A percentile compares a stretch with the other conserved stretches of the same genome.
Evolutionary conservation across 345 rosid species (phyloP).

Genomic region (Eucalyptus urophylla): DNA sequence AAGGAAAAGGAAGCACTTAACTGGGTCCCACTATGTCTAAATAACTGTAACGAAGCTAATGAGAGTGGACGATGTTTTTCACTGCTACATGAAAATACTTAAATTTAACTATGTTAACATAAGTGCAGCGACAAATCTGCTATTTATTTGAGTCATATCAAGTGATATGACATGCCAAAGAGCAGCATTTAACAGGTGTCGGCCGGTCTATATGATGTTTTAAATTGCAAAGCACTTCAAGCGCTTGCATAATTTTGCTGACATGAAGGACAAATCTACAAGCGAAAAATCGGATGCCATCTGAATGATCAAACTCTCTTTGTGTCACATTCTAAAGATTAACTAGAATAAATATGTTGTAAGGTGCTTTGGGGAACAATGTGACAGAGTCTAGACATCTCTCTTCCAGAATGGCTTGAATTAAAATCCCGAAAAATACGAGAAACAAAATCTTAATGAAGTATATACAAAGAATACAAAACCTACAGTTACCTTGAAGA

Average conservation of each 20-base stretch:
- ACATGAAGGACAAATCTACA: background rate
- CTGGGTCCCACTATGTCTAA: background rate
- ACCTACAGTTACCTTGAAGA: slow-evolving; percentile 35
- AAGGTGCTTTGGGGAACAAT: background rate
- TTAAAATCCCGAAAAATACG: background rate
- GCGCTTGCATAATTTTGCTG: background rate
- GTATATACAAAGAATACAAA: background rate
- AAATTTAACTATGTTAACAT: background rate
- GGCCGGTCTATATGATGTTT: background rate
- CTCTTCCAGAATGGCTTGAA: background rate
- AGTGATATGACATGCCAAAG: background rate
- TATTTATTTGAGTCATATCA: background rate
- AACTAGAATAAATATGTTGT: background rate
- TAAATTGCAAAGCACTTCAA: background rate
- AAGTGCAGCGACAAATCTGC: background rate
- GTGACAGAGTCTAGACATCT: background rate
- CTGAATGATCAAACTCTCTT: background rate
- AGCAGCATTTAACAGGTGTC: background rate
- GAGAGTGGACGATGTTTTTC: background rate
- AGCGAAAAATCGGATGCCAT: background rate
- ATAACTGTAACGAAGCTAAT: background rate
- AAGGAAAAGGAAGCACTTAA: background rate
- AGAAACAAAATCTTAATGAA: background rate
- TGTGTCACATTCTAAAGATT: background rate
- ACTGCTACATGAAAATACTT: background rate